Conservation (phyloP, 805 yeast genomes). For the Spathaspora sp. region DNA sequence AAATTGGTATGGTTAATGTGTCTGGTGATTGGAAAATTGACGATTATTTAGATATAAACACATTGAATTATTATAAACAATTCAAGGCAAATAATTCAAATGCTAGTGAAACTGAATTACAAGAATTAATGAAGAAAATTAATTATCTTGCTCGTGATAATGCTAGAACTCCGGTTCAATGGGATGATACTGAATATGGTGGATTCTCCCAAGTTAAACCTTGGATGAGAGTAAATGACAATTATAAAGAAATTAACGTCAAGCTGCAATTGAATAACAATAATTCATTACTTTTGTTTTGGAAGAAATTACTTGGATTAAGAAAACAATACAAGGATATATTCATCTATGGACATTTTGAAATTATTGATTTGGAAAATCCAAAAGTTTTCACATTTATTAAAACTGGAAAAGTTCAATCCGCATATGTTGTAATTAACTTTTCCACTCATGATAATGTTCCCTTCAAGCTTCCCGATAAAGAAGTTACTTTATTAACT, state of each 20-base stretch:
- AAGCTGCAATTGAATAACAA: constrained; percentile 43
- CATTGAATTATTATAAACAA: constrained; percentile 38
- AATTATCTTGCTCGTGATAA: constrained; percentile 47
- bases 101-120: constrained; percentile 19
- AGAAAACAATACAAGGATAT: constrained; percentile 45
- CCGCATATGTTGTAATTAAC: constrained; percentile 39
- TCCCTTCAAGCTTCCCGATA: constrained; percentile 23
- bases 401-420: constrained; percentile 26
- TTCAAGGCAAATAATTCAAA: constrained; percentile 23
- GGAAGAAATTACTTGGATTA: constrained; percentile 37
- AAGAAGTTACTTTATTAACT: constrained; percentile 24
- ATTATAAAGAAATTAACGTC: constrained; percentile 47
- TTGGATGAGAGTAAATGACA: constrained; percentile 52
- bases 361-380: constrained; percentile 41
- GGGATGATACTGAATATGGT: constrained; percentile 42
- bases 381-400: constrained; percentile 38
- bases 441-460: constrained; percentile 27
- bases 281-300: constrained; percentile 43
- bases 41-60: constrained; percentile 50
- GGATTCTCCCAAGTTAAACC: constrained; percentile 50
- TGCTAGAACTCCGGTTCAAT: constrained; percentile 56
- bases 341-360: constrained; percentile 44
- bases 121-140: constrained; percentile 27
- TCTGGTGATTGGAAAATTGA: constrained; percentile 43
- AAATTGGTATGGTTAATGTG: constrained; percentile 52